These are phyloP conservation scores for Ustilago sp. DNA, from an alignment of 1,284 basidiomycete genomes.

Conservation along the genomic window DNA sequence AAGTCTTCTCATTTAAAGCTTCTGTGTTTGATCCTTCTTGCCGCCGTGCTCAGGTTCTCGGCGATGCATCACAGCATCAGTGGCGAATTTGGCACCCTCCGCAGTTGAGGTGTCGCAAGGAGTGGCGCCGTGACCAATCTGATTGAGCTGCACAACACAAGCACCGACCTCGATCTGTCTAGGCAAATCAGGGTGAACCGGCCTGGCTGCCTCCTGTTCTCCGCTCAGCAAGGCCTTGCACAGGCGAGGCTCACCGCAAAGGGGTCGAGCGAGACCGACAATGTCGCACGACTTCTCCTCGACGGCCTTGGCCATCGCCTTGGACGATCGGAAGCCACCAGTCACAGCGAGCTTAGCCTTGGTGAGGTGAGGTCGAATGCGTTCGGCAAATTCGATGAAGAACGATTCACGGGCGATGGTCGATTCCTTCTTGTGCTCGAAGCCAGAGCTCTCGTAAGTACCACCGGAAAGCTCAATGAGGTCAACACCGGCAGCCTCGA, in stretches of 20 bases:
- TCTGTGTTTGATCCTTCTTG: slow-evolving; percentile 33
- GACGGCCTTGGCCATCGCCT: slow-evolving; percentile 74
- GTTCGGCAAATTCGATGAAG: slow-evolving; percentile 71
- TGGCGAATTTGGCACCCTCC: slow-evolving; percentile 52
- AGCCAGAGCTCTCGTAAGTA: slow-evolving; percentile 83
- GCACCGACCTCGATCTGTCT: slow-evolving; percentile 41
- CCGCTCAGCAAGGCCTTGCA: slow-evolving; percentile 45
- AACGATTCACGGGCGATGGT: slow-evolving; percentile 72
- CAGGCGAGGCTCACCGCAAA: slow-evolving; percentile 48
- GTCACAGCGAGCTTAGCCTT: slow-evolving; percentile 78
- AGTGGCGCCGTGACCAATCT: slow-evolving; percentile 30
- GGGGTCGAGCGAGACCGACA: slow-evolving; percentile 46
- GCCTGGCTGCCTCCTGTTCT: slow-evolving; percentile 33
- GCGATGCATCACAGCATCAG: slow-evolving; percentile 30
- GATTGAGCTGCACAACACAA: slow-evolving; percentile 47
- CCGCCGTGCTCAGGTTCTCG: slow-evolving; percentile 39
- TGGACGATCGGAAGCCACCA: slow-evolving; percentile 79
- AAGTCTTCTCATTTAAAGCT: neutral
- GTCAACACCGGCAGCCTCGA: slow-evolving; percentile 73
- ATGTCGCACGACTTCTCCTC: slow-evolving; percentile 54
- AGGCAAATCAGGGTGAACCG: slow-evolving; percentile 38
- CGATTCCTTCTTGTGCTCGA: slow-evolving; percentile 60
- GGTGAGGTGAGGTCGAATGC: slow-evolving; percentile 49
- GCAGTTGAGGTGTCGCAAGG: slow-evolving; percentile 40
- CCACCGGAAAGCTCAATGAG: slow-evolving; percentile 89